Conservation (phyloP, 2,329 filamentous ascomycete genomes). For the Arachnopeziza araneosa region DNA sequence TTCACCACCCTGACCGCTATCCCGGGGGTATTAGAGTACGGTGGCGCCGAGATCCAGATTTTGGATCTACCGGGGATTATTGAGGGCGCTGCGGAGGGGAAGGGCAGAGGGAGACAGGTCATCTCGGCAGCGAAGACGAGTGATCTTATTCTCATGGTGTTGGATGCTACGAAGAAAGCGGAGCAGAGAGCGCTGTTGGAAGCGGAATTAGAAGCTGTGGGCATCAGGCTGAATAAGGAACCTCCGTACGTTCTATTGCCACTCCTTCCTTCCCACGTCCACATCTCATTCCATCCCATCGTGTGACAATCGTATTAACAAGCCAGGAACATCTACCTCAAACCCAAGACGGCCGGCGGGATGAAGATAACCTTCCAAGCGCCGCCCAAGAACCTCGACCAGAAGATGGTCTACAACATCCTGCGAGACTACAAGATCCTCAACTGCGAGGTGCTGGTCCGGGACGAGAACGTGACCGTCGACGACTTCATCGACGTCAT, state of each 20-base stretch:
- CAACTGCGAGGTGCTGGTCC: slow-evolving; percentile 92
- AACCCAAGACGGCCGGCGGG: slow-evolving; percentile 89
- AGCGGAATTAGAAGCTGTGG: slow-evolving; percentile 88
- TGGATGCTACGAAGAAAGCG: slow-evolving; percentile 93
- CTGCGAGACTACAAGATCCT: slow-evolving; percentile 97
- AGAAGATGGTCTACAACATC: slow-evolving; percentile 98
- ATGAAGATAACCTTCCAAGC: slow-evolving; percentile 97
- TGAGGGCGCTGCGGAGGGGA: slow-evolving; percentile 91
- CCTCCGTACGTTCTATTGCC: slow-evolving; percentile 65
- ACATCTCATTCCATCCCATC: not conserved
- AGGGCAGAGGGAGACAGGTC: slow-evolving; percentile 90
- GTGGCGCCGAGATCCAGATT: slow-evolving; percentile 95
- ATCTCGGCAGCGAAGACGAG: slow-evolving; percentile 98
- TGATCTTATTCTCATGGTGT: slow-evolving; percentile 92
- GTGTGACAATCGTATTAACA: not conserved
- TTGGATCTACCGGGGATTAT: slow-evolving; percentile 98
- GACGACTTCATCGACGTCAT: slow-evolving; percentile 99
- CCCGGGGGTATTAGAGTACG: slow-evolving; percentile 94
- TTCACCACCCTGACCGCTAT: slow-evolving; percentile 98
- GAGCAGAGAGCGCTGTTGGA: slow-evolving; percentile 89
- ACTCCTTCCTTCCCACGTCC: not conserved
- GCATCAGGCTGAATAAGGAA: slow-evolving; percentile 85
- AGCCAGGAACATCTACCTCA: slow-evolving; percentile 88
- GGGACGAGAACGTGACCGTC: slow-evolving; percentile 91
- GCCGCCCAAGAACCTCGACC: slow-evolving; percentile 85